Evolutionary conservation across 2,329 filamentous ascomycete genomes (phyloP).

Genomic region (Rhexocercosporidium sp.): DNA sequence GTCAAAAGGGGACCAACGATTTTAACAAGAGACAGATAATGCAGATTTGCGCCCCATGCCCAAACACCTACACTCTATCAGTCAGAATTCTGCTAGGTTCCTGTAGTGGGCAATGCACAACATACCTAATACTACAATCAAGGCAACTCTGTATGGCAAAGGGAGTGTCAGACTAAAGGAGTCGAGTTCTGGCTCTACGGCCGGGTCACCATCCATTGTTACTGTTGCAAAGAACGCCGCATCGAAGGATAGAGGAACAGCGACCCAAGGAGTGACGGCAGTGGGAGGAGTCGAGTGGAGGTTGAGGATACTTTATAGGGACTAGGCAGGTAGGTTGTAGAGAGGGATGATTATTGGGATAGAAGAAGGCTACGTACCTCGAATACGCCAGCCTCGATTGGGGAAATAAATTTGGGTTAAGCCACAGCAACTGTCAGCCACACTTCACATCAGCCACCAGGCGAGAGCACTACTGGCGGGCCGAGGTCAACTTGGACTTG

Average conservation of each 20-base stretch:
- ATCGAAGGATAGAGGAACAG: conserved; percentile 28
- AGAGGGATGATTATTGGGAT: not conserved
- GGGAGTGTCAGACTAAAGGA: conserved; percentile 86
- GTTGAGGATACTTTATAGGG: not conserved
- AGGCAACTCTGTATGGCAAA: conserved; percentile 85
- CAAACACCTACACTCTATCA: conserved; percentile 71
- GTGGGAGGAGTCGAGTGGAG: conserved; percentile 24
- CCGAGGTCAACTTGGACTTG: not conserved
- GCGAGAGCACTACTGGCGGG: not conserved
- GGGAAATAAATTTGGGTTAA: not conserved
- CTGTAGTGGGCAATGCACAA: conserved; percentile 31
- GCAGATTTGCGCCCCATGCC: conserved; percentile 93
- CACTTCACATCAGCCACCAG: not conserved
- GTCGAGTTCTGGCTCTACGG: conserved; percentile 76
- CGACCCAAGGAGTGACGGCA: conserved; percentile 35
- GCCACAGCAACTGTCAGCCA: not conserved
- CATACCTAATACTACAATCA: conserved; percentile 82
- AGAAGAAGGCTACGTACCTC: not conserved
- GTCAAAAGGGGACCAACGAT: conserved; percentile 60
- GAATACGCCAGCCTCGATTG: not conserved
- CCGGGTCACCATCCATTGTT: conserved; percentile 75
- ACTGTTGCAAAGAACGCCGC: conserved; percentile 34
- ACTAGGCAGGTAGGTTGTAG: not conserved
- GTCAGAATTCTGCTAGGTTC: conserved; percentile 8
- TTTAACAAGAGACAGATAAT: conserved; percentile 78